Evolutionary conservation across 495 filamentous ascomycete species (phyloP).

Genomic region (Penicillium atrosanguineum): DNA sequence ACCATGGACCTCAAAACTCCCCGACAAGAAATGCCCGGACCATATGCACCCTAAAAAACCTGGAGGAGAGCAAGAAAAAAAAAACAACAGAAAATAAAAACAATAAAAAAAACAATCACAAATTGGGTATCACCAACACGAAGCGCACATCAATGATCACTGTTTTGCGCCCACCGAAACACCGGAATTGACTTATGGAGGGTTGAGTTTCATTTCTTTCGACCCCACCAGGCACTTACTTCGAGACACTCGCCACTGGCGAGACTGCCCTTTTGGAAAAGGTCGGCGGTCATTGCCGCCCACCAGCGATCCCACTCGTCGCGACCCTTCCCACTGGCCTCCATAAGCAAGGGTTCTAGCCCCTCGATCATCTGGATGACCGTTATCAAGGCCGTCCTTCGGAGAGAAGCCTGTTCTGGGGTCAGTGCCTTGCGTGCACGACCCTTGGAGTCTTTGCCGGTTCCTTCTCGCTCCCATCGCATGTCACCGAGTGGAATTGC

Average conservation of each 20-base stretch:
- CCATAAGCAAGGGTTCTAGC: conserved; percentile 78
- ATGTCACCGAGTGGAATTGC: conserved; percentile 84
- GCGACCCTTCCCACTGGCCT: conserved; percentile 78
- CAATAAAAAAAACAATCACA: conserved; percentile 8
- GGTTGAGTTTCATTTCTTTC: conserved; percentile 50
- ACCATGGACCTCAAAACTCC: conserved; percentile 8
- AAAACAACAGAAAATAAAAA: conserved; percentile 23
- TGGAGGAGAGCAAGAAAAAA: conserved; percentile 17
- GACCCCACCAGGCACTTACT: conserved; percentile 92
- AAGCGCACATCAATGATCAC: conserved; percentile 37
- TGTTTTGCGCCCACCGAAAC: conserved; percentile 28
- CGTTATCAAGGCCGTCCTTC: conserved; percentile 74
- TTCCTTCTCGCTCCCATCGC: conserved; percentile 77
- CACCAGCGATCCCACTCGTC: conserved; percentile 94
- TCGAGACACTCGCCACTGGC: conserved; percentile 88
- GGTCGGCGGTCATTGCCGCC: conserved; percentile 78
- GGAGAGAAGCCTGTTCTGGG: conserved; percentile 68
- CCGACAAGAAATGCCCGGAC: conserved; percentile 4
- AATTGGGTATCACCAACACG: conserved; percentile 48
- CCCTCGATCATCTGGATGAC: conserved; percentile 86
- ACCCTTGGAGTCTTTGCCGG: conserved; percentile 38
- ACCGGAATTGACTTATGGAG: conserved; percentile 19
- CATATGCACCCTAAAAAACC: conserved; percentile 20
- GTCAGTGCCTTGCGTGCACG: conserved; percentile 53
- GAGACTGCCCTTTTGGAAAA: conserved; percentile 75